phyloP scores from a whole-genome alignment of 805 yeast species.

The Saccharomycopsis guyanensis region DNA sequence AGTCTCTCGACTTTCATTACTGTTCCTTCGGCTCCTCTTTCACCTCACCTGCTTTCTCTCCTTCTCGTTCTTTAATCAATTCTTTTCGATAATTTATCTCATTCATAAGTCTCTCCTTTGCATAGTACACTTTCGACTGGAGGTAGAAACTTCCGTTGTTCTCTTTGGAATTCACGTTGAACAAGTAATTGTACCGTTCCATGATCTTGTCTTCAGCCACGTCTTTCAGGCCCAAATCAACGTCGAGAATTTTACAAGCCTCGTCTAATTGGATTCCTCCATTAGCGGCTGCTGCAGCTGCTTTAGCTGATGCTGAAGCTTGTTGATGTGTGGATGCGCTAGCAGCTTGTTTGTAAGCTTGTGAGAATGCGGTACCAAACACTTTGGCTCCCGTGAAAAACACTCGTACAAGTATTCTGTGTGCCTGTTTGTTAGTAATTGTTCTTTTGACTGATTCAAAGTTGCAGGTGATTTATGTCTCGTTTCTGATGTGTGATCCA shows the following conservation, averaged over 20 bases:
- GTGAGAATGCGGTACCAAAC: conserved; percentile 92
- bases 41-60: conserved; percentile 11
- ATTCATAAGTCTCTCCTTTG: conserved; percentile 81
- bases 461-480: too few species aligned
- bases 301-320: conserved; percentile 37
- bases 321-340: conserved; percentile 78
- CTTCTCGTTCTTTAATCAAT: conserved; percentile 26
- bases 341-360: conserved; percentile 95
- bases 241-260: conserved; percentile 82
- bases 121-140: conserved; percentile 89
- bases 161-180: conserved; percentile 84
- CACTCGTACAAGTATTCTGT: conserved; percentile 82
- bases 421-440: conserved; percentile 47
- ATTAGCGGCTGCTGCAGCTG: conserved; percentile 42
- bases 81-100: conserved; percentile 60
- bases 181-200: conserved; percentile 70
- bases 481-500: too few species aligned
- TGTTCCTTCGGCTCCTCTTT: not conserved
- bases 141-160: conserved; percentile 94
- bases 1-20: too few species aligned
- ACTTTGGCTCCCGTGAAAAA: conserved; percentile 92
- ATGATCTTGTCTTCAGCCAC: conserved; percentile 53
- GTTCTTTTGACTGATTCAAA: too few species aligned
- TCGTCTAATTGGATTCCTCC: conserved; percentile 84
- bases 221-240: conserved; percentile 48